These are phyloP conservation scores for Saccharomyces eubayanus DNA, from an alignment of 805 yeast genomes.

Conservation along the genomic window DNA sequence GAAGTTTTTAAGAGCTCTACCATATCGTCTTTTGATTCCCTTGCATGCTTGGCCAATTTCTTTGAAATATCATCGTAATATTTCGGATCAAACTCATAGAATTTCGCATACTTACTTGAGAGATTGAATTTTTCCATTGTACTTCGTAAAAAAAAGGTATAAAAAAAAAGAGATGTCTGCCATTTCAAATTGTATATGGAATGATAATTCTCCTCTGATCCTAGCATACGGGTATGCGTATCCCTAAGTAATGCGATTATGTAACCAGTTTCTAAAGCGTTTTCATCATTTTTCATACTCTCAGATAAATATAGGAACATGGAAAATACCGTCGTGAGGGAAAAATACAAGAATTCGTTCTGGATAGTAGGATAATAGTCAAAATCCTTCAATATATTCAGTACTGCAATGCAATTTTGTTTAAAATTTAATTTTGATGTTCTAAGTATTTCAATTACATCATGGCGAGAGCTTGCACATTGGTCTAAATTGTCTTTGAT, in stretches of 20 bases:
- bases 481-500: conserved; percentile 11
- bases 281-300: conserved; percentile 3
- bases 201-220: background rate
- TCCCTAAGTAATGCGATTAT: conserved; percentile 4
- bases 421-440: background rate
- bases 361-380: conserved; percentile 5
- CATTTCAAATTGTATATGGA: background rate
- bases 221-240: conserved; percentile 3
- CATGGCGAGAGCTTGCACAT: background rate
- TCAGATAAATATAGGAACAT: conserved; percentile 7
- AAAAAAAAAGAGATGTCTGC: background rate
- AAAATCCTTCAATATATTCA: conserved; percentile 3
- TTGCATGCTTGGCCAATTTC: background rate
- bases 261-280: conserved; percentile 3
- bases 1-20: background rate
- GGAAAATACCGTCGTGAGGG: conserved; percentile 10
- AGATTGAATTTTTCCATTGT: background rate
- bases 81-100: background rate
- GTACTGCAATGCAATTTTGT: background rate
- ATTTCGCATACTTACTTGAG: background rate
- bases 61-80: background rate
- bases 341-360: conserved; percentile 9
- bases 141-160: background rate
- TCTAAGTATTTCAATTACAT: conserved; percentile 3
- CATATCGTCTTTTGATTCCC: background rate